Evolutionary conservation across 495 filamentous ascomycete genomes (phyloP).

Genomic region (Daldinia caldariorum): DNA sequence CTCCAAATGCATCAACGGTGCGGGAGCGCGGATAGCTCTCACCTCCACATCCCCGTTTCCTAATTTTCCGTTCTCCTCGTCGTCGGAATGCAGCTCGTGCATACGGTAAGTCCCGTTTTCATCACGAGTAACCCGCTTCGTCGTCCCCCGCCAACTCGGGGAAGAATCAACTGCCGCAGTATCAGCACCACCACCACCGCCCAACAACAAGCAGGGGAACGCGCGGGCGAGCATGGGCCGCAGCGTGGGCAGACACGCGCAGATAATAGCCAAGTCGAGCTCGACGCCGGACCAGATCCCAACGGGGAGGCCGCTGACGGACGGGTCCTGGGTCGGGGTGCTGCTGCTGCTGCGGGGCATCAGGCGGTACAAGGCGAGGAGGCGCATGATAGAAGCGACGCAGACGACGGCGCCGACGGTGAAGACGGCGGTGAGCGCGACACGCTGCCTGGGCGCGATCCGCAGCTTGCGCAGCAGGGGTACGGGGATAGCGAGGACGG

Average conservation of each 20-base stretch:
- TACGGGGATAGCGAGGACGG: conserved; percentile 42
- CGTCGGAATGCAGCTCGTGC: background rate
- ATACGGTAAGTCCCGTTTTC: background rate
- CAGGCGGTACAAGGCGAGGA: conserved; percentile 35
- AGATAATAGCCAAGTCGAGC: conserved; percentile 47
- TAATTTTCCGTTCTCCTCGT: background rate
- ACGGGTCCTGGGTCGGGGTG: conserved; percentile 17
- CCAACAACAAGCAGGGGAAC: conserved; percentile 38
- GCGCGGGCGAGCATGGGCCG: conserved; percentile 40
- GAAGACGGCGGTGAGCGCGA: conserved; percentile 44
- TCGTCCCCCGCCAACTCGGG: conserved; percentile 7
- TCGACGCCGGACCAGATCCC: conserved; percentile 49
- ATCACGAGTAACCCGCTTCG: too few species aligned
- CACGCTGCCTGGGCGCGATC: conserved; percentile 34
- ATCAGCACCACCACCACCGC: background rate
- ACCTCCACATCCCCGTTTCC: background rate
- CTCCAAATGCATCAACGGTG: conserved; percentile 11
- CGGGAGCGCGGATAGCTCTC: background rate
- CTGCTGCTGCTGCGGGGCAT: too few species aligned
- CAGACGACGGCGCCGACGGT: conserved; percentile 46
- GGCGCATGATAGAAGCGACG: conserved; percentile 45
- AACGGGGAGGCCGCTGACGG: conserved; percentile 11
- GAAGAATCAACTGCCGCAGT: background rate
- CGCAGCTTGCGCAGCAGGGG: conserved; percentile 29
- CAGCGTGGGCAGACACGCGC: conserved; percentile 50